Conservation (phyloP, 352 stramenopile species). For the Phytophthora fragariaefolia region DNA sequence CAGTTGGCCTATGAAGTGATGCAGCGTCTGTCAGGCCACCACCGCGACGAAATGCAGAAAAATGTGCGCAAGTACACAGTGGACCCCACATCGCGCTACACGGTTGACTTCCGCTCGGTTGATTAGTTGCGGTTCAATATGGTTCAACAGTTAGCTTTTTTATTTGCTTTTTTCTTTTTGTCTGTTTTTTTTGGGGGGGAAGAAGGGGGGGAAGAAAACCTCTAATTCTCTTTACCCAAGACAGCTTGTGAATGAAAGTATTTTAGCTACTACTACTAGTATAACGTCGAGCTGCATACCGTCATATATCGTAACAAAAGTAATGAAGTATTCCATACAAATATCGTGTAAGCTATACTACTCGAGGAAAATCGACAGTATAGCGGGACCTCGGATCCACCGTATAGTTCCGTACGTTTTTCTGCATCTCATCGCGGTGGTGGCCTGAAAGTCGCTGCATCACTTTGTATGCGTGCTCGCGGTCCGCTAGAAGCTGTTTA, state of each 20-base stretch:
- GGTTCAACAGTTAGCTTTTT: no score
- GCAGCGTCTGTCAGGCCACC: conserved; percentile 66
- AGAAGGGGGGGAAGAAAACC: no score
- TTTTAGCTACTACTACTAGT: no score
- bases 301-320: no score
- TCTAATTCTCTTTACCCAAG: no score
- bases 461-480: conserved; percentile 64
- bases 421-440: conserved; percentile 64
- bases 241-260: no score
- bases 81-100: conserved; percentile 72
- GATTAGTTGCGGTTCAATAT: not conserved
- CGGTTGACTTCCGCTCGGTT: conserved; percentile 48
- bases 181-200: no score
- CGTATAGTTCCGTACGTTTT: conserved; percentile 79
- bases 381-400: conserved; percentile 70
- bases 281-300: no score
- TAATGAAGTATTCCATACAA: no score
- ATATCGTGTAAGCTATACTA: not conserved
- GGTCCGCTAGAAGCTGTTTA: conserved; percentile 63
- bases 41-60: conserved; percentile 70
- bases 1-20: conserved; percentile 70
- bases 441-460: conserved; percentile 68
- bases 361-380: conserved; percentile 50
- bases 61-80: conserved; percentile 81
- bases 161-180: no score